These are phyloP conservation scores for Suillus variegatus DNA, from an alignment of 768 basidiomycete genomes.

Conservation along the genomic window DNA sequence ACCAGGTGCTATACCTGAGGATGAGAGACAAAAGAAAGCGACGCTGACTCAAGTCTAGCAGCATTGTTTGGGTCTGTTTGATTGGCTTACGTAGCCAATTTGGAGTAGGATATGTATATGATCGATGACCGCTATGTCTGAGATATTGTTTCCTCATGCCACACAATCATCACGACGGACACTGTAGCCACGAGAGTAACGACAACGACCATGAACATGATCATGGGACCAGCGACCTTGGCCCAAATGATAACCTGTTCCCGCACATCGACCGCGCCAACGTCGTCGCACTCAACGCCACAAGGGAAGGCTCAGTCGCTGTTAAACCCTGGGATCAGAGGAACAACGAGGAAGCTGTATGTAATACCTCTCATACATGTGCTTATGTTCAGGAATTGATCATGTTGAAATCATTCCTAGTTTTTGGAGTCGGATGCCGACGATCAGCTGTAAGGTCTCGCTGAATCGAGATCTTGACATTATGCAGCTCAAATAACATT, in stretches of 20 bases:
- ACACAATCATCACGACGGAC: conserved; percentile 43
- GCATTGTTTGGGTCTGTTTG: not conserved
- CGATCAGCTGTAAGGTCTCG: conserved; percentile 72
- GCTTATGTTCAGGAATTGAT: conserved; percentile 4
- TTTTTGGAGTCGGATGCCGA: conserved; percentile 88
- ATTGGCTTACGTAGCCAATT: not conserved
- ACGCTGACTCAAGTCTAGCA: not conserved
- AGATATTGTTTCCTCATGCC: conserved; percentile 40
- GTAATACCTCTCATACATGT: conserved; percentile 15
- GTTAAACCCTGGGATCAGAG: conserved; percentile 90
- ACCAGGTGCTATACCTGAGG: conserved; percentile 13
- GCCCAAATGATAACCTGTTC: conserved; percentile 73
- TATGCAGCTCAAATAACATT: conserved; percentile 11
- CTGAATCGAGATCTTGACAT: not conserved
- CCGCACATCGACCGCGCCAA: conserved; percentile 76
- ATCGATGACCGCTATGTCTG: not conserved
- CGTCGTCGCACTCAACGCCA: conserved; percentile 77
- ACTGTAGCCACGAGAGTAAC: conserved; percentile 60
- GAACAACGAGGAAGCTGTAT: conserved; percentile 67
- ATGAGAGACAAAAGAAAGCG: not conserved
- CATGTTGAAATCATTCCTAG: conserved; percentile 39
- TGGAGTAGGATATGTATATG: not conserved
- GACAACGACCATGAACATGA: conserved; percentile 59
- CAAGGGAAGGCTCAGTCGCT: conserved; percentile 50
- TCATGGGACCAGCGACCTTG: conserved; percentile 39